Conservation (phyloP, 2,329 filamentous ascomycete species). For the Ascosphaera apis region DNA sequence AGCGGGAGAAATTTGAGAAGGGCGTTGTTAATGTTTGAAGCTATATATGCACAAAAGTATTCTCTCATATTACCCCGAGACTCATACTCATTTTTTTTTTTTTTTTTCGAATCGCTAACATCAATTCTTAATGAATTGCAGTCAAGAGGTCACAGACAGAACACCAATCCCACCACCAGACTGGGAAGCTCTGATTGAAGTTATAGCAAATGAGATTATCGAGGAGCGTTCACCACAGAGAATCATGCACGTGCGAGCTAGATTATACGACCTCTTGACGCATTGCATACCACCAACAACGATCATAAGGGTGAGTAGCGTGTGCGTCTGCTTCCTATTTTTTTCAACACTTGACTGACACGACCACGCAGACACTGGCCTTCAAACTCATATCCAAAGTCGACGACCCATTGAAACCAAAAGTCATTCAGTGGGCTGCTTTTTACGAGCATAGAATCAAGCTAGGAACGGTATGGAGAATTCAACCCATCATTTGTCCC, state of each 20-base stretch:
- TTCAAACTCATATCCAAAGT: conserved; percentile 78
- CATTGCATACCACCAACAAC: conserved; percentile 93
- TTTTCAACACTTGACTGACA: background rate
- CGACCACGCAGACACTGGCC: conserved; percentile 42
- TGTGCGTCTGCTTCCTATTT: background rate
- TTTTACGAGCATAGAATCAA: conserved; percentile 94
- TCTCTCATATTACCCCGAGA: no score
- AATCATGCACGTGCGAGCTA: conserved; percentile 69
- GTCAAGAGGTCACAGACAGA: conserved; percentile 69
- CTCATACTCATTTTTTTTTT: background rate
- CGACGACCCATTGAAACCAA: conserved; percentile 71
- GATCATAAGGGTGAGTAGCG: conserved; percentile 54
- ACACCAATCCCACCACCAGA: conserved; percentile 87
- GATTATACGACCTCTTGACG: conserved; percentile 90
- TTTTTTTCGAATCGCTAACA: background rate
- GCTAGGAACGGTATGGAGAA: conserved; percentile 39
- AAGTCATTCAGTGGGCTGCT: conserved; percentile 86
- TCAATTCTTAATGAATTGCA: conserved; percentile 16
- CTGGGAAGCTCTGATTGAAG: conserved; percentile 77
- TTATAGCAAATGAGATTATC: conserved; percentile 84
- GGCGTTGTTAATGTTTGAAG: conserved; percentile 89
- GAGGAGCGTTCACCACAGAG: conserved; percentile 76
- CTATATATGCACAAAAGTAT: conserved; percentile 91
- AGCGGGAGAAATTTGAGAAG: conserved; percentile 77
- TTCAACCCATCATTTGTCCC: background rate